Conservation (phyloP, 495 filamentous ascomycete genomes). For the Filosporella fistucella region DNA sequence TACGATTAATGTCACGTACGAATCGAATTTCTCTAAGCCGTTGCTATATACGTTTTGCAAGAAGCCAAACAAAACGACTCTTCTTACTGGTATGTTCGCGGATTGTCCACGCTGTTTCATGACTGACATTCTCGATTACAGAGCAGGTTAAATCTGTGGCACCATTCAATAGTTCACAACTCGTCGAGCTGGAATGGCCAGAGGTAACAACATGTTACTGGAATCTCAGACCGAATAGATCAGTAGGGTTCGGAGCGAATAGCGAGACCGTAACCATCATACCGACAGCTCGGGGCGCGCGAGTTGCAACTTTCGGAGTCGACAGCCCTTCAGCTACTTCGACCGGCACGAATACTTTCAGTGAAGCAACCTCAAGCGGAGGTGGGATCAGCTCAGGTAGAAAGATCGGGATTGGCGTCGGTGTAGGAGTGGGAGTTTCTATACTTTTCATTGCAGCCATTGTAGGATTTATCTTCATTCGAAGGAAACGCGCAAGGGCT, state of each 20-base stretch:
- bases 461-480: background rate
- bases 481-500: background rate
- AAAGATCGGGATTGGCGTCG: background rate
- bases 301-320: background rate
- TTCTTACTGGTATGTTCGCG: background rate
- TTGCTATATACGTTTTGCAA: constrained; percentile 10
- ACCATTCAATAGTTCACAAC: constrained; percentile 6
- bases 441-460: background rate
- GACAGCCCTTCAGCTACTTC: background rate
- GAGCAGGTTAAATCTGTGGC: constrained; percentile 1
- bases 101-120: background rate
- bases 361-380: background rate
- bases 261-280: constrained; percentile 1
- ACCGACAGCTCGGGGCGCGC: background rate
- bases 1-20: constrained; percentile 7
- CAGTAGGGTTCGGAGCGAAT: constrained; percentile 6
- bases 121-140: background rate
- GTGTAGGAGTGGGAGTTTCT: constrained; percentile 2
- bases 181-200: background rate
- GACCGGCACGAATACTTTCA: too few relatives aligned
- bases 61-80: constrained; percentile 2
- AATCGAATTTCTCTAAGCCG: constrained; percentile 2
- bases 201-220: background rate
- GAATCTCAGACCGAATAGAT: constrained; percentile 9
- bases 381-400: background rate